Conservation (phyloP, 192 early-diverging fungal genomes). For the Coemansia sp. region DNA sequence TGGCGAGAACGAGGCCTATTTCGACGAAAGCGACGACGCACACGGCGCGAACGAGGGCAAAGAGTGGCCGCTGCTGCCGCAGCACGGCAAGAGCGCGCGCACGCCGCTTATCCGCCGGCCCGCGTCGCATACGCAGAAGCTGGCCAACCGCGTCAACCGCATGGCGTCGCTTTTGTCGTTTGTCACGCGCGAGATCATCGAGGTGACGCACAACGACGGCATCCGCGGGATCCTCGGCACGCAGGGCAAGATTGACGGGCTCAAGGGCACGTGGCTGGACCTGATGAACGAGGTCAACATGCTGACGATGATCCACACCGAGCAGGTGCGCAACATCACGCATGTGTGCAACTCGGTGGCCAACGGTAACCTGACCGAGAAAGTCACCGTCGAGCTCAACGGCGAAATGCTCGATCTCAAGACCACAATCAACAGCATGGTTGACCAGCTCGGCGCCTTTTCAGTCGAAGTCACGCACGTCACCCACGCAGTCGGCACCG, state of each 20-base stretch:
- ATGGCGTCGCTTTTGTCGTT: slow-evolving; percentile 49
- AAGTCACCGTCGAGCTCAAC: slow-evolving; percentile 54
- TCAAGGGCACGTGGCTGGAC: slow-evolving; percentile 13
- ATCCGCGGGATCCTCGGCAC: slow-evolving; percentile 66
- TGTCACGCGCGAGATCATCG: slow-evolving; percentile 58
- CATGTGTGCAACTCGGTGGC: slow-evolving; percentile 61
- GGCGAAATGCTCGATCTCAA: slow-evolving; percentile 65
- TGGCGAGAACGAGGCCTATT: not conserved
- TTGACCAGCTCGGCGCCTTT: slow-evolving; percentile 54
- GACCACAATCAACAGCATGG: slow-evolving; percentile 43
- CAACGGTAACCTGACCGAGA: slow-evolving; percentile 54
- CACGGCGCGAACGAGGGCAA: slow-evolving; percentile 4
- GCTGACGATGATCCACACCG: slow-evolving; percentile 56
- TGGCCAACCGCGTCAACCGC: slow-evolving; percentile 50
- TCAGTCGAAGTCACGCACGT: slow-evolving; percentile 54
- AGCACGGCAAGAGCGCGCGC: slow-evolving; percentile 6
- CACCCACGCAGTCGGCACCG: slow-evolving; percentile 57
- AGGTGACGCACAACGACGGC: slow-evolving; percentile 70
- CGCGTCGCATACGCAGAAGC: slow-evolving; percentile 32
- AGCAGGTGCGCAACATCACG: slow-evolving; percentile 55
- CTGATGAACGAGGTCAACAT: slow-evolving; percentile 55
- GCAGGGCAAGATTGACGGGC: slow-evolving; percentile 13
- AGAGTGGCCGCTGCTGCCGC: slow-evolving; percentile 34
- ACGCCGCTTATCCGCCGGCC: slow-evolving; percentile 41
- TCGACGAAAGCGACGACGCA: not conserved